Conservation (phyloP, 805 yeast genomes). For the Wickerhamomyces chambardii region DNA sequence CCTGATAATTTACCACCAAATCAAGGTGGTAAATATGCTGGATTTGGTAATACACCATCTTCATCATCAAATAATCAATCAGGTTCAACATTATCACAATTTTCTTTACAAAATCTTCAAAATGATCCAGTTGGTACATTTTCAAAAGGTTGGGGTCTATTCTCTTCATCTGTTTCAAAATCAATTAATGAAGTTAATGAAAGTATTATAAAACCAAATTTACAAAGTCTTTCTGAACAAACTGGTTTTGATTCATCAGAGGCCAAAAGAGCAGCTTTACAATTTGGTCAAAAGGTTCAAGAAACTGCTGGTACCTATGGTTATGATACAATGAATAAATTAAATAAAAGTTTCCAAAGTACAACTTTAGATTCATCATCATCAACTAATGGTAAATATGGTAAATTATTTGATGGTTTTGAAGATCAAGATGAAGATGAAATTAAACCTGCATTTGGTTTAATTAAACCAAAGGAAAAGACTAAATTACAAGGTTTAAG, state of each 20-base stretch:
- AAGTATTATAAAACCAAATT: constrained; percentile 83
- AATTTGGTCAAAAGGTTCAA: constrained; percentile 90
- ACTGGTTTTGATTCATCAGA: constrained; percentile 66
- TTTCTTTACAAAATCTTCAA: constrained; percentile 64
- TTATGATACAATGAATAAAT: constrained; percentile 52
- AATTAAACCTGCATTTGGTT: constrained; percentile 62
- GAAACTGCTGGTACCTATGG: constrained; percentile 70
- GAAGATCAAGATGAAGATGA: constrained; percentile 27
- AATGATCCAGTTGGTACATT: constrained; percentile 87
- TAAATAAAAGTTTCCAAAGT: constrained; percentile 29
- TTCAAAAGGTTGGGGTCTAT: constrained; percentile 89
- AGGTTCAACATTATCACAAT: constrained; percentile 32
- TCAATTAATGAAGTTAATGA: constrained; percentile 83
- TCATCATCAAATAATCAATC: constrained; percentile 22
- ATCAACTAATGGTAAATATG: constrained; percentile 25
- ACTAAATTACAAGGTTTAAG: constrained; percentile 47
- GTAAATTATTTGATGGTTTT: constrained; percentile 48
- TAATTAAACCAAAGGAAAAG: constrained; percentile 45
- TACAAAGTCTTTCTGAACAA: constrained; percentile 61
- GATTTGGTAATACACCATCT: constrained; percentile 79
- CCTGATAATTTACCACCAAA: constrained; percentile 83
- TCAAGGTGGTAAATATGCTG: constrained; percentile 88
- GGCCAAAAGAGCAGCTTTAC: constrained; percentile 90
- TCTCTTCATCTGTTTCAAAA: constrained; percentile 77
- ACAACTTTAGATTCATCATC: constrained; percentile 3